Base-by-base conservation (phyloP, 306 rosid species). In the Notholithocarpus densiflorus region DNA sequence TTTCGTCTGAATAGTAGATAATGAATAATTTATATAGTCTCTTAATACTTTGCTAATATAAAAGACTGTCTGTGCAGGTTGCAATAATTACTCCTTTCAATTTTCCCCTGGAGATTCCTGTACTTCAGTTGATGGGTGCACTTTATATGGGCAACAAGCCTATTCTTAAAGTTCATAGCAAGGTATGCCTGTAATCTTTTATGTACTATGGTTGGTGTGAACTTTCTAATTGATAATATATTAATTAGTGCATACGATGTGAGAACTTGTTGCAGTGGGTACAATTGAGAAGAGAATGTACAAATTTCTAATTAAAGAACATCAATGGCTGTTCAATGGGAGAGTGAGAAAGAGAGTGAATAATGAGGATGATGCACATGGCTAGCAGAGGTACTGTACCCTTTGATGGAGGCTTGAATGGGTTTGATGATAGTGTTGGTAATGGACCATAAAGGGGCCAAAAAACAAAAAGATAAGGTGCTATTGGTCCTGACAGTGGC, bases 71-170 rank as follows among this genome's bases (percentile, higher is more conserved):
- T 80, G 31, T 90, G 81, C 87, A 95, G 99, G 98, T 95, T 73
- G 96, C 98, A 76, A 86, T 95, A 51, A 78, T 95, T 85, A 92
- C 99, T 71, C 99, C 99, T 75, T 95, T 95, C 79, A 95, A 95
- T 84, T 95, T 95, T 69, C 99, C 99, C 24, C 87, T 95, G 11
- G 99, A 95, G 86, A 95, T 95, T 85, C 99, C 99, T 19, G 90
- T 91, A 82, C 98, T 95, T 85, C 99, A 95, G 86, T 57, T 95
- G 87, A 95, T 95, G 99, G 98, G 99, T 75, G 97, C 99, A 61
- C 97, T 95, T 71, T 95, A 91, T 76, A 95, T 95, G 99, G 99
- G 99, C 79, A 95, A 95, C 93, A 95, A 95, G 43, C 97, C 99
- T 43, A 74, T 90, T 79, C 90, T 95, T 75, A 95, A 95, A 95